Base-by-base conservation (phyloP, 2,329 filamentous ascomycete genomes). In the Neonectria hederae region DNA sequence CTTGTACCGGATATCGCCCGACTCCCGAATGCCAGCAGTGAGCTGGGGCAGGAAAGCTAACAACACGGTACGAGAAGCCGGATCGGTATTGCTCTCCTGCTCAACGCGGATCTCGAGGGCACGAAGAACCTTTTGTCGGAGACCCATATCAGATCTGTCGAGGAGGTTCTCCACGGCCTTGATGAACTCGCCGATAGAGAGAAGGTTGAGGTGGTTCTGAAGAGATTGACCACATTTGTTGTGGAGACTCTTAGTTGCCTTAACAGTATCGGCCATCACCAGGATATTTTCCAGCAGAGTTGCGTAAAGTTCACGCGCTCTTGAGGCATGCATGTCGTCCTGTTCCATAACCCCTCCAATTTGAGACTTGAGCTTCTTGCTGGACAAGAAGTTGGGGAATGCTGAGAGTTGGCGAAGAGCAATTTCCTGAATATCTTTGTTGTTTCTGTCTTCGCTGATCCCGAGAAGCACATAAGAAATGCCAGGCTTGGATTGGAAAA, bases 161-260 rank as follows among this genome's bases (percentile, higher is more conserved):
- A 98, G 87, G 30, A 99, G 84, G 28, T 89, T 88, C 75, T 97
- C 92, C 43, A 97, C 91, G 10, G 94, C 92, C 76, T 93, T 92
- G 77, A 98, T 89, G 77, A 98, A 96, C 79, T 97, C 93, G 56
- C 89, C 86, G 3, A 95, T 94, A 0, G 94, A 95, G 45, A 97
- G 84, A 7, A 97, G 86, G 67, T 92, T 91, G 54, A 99, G 85
- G n/a, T 97, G 83, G 66, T 91, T 91, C 19, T 92, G 89, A 52
- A 98, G 84, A 1, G 93, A 87, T 61, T 92, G 88, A 42, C 91
- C 90, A 73, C 87, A 89, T 54, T 84, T 83, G 72, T 74, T 81
- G 72, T 89, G 86, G 10, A 90, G 78, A 40, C 77, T 74, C 76
- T 87, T 86, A 71, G 85, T 83, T 28, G 79, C 72, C 77, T 88